phyloP scores from a whole-genome alignment of 140 eudicot species.

The Senecio squalidus region DNA sequence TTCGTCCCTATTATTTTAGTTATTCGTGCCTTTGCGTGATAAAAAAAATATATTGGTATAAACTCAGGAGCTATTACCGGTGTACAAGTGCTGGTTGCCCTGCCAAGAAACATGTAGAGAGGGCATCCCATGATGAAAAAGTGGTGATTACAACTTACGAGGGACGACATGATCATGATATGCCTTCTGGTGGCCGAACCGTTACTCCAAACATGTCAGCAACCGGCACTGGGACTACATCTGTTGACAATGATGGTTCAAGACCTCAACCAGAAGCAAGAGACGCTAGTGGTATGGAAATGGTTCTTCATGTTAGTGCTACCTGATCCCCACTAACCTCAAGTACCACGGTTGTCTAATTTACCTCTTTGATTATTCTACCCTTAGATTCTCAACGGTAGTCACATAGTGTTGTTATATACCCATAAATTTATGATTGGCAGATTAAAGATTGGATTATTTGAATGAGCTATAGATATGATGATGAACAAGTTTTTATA shows the following conservation, averaged over 20 bases:
- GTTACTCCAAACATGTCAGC: constrained; percentile 39
- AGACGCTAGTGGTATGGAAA: constrained; percentile 29
- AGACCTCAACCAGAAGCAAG: constrained; percentile 39
- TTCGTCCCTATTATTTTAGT: background rate
- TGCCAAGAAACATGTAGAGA: constrained; percentile 82
- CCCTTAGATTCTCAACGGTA: constrained; percentile 16
- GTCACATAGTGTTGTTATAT: constrained; percentile 28
- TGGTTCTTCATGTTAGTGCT: constrained; percentile 62
- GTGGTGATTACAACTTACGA: constrained; percentile 81
- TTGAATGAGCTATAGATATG: constrained; percentile 34
- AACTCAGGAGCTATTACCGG: constrained; percentile 77
- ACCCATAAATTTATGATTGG: constrained; percentile 26
- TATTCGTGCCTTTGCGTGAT: background rate
- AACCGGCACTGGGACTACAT: constrained; percentile 14
- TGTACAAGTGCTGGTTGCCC: constrained; percentile 76
- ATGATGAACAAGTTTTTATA: constrained; percentile 21
- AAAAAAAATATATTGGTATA: background rate
- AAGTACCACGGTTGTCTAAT: constrained; percentile 4
- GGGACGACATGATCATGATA: constrained; percentile 66
- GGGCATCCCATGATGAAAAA: constrained; percentile 78
- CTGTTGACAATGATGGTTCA: constrained; percentile 36
- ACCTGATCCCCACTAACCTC: constrained; percentile 25
- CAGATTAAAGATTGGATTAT: constrained; percentile 26
- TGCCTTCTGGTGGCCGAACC: constrained; percentile 54
- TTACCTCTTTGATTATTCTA: background rate